These are phyloP conservation scores for Thalassiosira delicatula DNA, from an alignment of 352 stramenopile genomes.

Conservation along the genomic window DNA sequence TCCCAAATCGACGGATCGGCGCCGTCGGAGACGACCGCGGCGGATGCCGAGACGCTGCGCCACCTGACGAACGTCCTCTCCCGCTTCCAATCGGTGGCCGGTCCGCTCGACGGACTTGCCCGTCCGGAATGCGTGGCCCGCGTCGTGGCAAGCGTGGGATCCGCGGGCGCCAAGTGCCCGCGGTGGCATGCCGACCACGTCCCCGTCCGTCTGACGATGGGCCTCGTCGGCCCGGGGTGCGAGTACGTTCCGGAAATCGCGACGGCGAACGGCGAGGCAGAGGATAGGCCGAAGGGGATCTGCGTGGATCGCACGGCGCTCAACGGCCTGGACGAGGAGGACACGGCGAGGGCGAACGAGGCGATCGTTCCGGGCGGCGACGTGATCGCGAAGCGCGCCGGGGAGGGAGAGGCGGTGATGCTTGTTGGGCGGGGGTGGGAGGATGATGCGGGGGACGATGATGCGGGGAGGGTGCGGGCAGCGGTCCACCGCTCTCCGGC, in stretches of 20 bases:
- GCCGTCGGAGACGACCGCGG: conserved; percentile 17
- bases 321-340: conserved; percentile 59
- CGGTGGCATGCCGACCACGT: conserved; percentile 81
- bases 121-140: conserved; percentile 59
- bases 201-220: conserved; percentile 73
- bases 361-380: conserved; percentile 44
- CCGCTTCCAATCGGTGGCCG: conserved; percentile 44
- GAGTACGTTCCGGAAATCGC: conserved; percentile 57
- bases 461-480: conserved; percentile 2
- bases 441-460: conserved; percentile 18
- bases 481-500: conserved; percentile 71
- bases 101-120: background rate
- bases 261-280: background rate
- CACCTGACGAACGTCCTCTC: conserved; percentile 46
- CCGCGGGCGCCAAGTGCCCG: conserved; percentile 70
- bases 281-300: background rate
- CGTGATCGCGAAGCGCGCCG: conserved; percentile 45
- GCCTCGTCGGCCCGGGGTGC: conserved; percentile 73
- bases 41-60: conserved; percentile 33
- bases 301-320: conserved; percentile 62
- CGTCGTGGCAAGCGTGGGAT: conserved; percentile 63
- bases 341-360: conserved; percentile 49
- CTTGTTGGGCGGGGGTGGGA: conserved; percentile 74
- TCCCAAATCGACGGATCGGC: conserved; percentile 2
- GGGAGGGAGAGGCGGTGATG: conserved; percentile 66